Base-by-base conservation (phyloP, 768 basidiomycete genomes). In the Tulasnella sp. region DNA sequence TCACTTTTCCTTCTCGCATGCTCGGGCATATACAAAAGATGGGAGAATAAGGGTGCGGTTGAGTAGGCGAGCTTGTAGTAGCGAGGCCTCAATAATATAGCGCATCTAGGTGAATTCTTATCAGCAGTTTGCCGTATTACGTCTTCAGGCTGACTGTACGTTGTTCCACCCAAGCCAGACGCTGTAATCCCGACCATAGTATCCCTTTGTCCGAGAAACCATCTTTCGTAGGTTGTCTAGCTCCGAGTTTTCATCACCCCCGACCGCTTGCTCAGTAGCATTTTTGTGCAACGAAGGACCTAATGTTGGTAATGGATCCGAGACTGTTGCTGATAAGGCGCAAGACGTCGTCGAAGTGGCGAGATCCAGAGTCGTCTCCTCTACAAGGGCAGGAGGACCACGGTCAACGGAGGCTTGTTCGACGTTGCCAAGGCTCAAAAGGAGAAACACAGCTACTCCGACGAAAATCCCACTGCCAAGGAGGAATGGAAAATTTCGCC, bases 151-250 rank as follows among this genome's bases (percentile, higher is more conserved):
- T 21, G n/a, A 37, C 1, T 36, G 6, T 11, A 75, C 73, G 42
- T 76, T 76, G 61, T 77, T 76, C 73, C 74, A 76, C 17, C 75
- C 75, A 4, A 76, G 63, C 2, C 68, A 68, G 51, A 75, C 62
- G 43, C 69, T 74, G 59, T 65, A 76, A 49, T 76, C 75, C 29
- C 75, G 69, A 19, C 68, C 68, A 60, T 73, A 75, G 55, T 67
- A 76, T 3, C 75, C 75, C 41, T 69, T 65, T 1, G 75, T 74
- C 12, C 65, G 60, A 14, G 65, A 49, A 0, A 74, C 69, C 23
- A 74, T 63, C 25, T 63, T 65, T 37, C 60, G 63, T 15, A 75
- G 56, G 19, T 66, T 63, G 27, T 72, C 66, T 35, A 70, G 62
- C 41, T 64, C 66, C 48, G 36, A 37, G 19, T 34, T 29, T 8